Conservation (phyloP, 257 asterid genomes). For the Solanum lignicaule region DNA sequence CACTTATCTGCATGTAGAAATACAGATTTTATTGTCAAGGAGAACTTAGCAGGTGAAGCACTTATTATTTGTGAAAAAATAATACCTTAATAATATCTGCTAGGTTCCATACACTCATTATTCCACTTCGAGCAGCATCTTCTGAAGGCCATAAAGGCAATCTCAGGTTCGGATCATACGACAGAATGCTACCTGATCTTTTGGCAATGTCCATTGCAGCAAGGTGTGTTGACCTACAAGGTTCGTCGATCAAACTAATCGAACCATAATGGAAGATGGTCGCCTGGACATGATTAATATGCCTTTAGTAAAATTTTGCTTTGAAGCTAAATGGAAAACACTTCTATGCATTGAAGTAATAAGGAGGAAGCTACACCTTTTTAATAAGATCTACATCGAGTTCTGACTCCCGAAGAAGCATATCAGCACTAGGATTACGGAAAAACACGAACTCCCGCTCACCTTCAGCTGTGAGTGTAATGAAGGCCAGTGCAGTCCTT, state of each 20-base stretch:
- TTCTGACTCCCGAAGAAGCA: conserved; percentile 66
- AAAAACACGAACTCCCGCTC: conserved; percentile 92
- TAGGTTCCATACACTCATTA: conserved; percentile 71
- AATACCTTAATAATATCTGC: conserved; percentile 86
- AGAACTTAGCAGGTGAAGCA: neutral
- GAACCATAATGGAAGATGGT: conserved; percentile 86
- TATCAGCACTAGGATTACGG: conserved; percentile 94
- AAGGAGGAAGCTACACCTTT: conserved; percentile 37
- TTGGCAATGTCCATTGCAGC: conserved; percentile 76
- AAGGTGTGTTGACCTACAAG: conserved; percentile 73
- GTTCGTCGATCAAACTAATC: conserved; percentile 82
- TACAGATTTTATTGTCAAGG: neutral
- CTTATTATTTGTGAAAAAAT: neutral
- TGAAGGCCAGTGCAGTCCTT: conserved; percentile 82
- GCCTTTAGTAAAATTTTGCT: conserved; percentile 1
- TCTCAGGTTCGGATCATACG: conserved; percentile 90
- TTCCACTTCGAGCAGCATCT: conserved; percentile 70
- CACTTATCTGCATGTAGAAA: conserved; percentile 51
- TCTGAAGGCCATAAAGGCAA: conserved; percentile 89
- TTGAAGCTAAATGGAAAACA: neutral
- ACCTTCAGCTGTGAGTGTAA: conserved; percentile 79
- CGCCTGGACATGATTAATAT: conserved; percentile 42
- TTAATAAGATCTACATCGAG: conserved; percentile 55
- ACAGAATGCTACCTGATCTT: conserved; percentile 68
- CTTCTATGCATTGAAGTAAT: neutral